Conservation (phyloP, 2,329 filamentous ascomycete species). For the Annulohypoxylon truncatum region DNA sequence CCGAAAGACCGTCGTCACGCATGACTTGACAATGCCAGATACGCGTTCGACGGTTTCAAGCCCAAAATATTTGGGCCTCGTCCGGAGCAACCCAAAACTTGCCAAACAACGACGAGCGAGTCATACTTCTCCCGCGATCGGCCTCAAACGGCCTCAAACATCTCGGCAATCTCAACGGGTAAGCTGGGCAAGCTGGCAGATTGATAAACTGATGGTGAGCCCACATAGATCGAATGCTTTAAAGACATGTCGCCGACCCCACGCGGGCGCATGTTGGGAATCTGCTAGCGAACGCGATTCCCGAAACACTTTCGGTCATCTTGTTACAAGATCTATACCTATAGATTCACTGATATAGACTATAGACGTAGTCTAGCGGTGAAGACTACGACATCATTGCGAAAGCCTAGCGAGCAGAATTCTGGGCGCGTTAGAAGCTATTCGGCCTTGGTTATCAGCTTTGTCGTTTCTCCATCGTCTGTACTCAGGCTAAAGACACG, state of each 20-base stretch:
- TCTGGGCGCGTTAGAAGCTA: conserved; percentile 18
- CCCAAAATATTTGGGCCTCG: conserved; percentile 30
- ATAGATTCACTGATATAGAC: conserved; percentile 31
- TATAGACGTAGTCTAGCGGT: conserved; percentile 34
- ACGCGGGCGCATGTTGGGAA: conserved; percentile 20
- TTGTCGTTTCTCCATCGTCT: conserved; percentile 5
- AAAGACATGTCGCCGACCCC: conserved; percentile 16
- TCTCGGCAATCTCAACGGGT: conserved; percentile 7
- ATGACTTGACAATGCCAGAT: conserved; percentile 34
- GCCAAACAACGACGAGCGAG: conserved; percentile 21
- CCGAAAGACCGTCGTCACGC: conserved; percentile 33
- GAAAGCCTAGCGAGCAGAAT: conserved; percentile 23
- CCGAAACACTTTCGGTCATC: conserved; percentile 30
- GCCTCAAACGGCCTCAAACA: conserved; percentile 14
- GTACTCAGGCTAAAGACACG: neutral
- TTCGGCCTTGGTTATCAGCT: conserved; percentile 1
- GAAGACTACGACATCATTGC: conserved; percentile 37
- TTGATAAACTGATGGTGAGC: conserved; percentile 6
- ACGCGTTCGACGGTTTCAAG: conserved; percentile 39
- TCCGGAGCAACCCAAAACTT: conserved; percentile 29
- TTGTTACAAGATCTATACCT: conserved; percentile 29
- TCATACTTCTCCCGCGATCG: conserved; percentile 15
- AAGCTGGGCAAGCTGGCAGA: neutral
- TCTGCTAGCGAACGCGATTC: conserved; percentile 18
- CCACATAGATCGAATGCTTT: conserved; percentile 23